Base-by-base conservation (phyloP, 192 early-diverging fungal genomes). In the Mycoemilia scoparia region DNA sequence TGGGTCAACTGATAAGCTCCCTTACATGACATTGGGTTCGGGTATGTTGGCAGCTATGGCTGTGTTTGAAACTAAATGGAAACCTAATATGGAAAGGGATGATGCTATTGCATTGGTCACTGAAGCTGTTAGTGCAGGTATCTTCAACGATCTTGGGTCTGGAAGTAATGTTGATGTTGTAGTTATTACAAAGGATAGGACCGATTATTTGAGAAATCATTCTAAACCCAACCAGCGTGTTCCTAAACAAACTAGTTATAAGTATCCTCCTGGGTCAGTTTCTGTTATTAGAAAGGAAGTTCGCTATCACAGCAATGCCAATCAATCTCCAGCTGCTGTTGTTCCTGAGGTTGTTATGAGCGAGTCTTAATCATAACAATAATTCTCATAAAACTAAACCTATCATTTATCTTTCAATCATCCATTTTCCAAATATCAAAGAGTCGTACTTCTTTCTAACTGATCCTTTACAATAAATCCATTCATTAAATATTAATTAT, bases 101-200 rank as follows among this genome's bases (percentile, higher is more conserved):
- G 84, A 87, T 29, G 93, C 79, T 5, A 76, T 95, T 35, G 71
- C 79, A 18, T 36, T 98, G 34, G 93, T 95, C 7, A 77, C 80
- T 37, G 82, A 91, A 32, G 87, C 90, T 29, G 87, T 98, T 52
- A 76, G 83, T 54, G 79, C 90, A 9, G 93, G 93, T 75, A 87
- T 98, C 40, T 98, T 98, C 66, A 95, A 98, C 62, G 93, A 98
- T 55, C 54, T 95, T 21, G 93, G 93, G 43, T 98, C 93, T 29
- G 93, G 93, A 36, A 84, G 77, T 19, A 95, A 91, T 52, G 88
- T 98, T 31, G 88, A 98, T 60, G 72, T 93, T 1, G 76, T 70
- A 36, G 80, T 98, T 5, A 89, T 98, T 51, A 83, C 76, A 34
- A 80, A 82, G 51, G 81, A 64, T 44, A 73, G 69, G 25, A 73